Evolutionary conservation across 208 protist genomes (phyloP).

Genomic region (Dictyostelium gargantuum): DNA sequence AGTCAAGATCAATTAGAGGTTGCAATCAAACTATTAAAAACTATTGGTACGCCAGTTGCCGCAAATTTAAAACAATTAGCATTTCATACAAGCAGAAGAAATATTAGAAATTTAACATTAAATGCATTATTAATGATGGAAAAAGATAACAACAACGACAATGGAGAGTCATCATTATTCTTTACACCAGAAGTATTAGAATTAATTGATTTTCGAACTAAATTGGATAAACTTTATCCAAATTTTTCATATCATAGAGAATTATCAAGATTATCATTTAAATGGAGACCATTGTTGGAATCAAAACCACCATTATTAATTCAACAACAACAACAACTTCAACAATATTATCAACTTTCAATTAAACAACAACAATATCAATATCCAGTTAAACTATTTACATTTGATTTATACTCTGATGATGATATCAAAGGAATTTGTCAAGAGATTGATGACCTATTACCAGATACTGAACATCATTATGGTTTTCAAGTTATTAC

Average conservation of each 20-base stretch:
- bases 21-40: not conserved
- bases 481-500: conserved; percentile 58
- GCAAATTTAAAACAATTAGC: conserved; percentile 19
- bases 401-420: not conserved
- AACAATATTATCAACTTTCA: not conserved
- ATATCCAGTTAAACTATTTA: not conserved
- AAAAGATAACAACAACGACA: not conserved
- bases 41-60: not conserved
- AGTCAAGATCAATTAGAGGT: conserved; percentile 13
- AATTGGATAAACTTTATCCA: conserved; percentile 28
- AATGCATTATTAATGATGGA: not conserved
- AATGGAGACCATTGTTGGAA: conserved; percentile 2
- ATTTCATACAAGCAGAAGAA: not conserved
- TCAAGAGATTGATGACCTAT: conserved; percentile 41
- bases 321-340: not conserved
- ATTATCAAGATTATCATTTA: conserved; percentile 40
- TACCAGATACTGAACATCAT: conserved; percentile 21
- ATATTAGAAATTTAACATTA: not conserved
- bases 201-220: not conserved
- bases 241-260: conserved; percentile 19
- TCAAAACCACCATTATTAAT: conserved; percentile 15
- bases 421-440: conserved; percentile 8
- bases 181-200: not conserved
- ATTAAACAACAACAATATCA: not conserved
- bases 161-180: not conserved